Conservation (phyloP, 2,329 filamentous ascomycete species). For the Beauveria sp. region DNA sequence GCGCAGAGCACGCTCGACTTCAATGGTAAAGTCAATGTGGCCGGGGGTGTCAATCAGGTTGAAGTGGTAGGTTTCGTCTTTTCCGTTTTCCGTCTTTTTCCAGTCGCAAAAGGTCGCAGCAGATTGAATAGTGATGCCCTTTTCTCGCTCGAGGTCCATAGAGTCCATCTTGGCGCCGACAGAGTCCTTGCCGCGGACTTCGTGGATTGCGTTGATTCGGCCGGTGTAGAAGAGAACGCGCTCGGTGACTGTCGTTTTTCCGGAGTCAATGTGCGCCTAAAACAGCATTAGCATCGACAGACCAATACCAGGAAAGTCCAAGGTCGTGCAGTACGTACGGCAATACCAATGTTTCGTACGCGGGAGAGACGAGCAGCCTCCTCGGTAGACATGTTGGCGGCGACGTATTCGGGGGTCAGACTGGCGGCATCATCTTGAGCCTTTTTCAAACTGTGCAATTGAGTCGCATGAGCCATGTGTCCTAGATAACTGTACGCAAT, state of each 20-base stretch:
- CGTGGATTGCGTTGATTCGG: constrained; percentile 93
- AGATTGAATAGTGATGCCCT: constrained; percentile 98
- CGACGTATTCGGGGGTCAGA: constrained; percentile 53
- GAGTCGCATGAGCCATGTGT: not conserved
- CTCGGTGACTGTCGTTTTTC: constrained; percentile 95
- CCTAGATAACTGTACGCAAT: not conserved
- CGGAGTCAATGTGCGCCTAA: constrained; percentile 94
- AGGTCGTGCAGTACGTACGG: constrained; percentile 46
- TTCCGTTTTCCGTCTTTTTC: constrained; percentile 75
- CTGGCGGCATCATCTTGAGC: constrained; percentile 45
- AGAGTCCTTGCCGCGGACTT: constrained; percentile 88
- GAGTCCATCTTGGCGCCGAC: constrained; percentile 99
- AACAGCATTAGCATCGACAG: constrained; percentile 14
- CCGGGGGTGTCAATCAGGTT: constrained; percentile 98
- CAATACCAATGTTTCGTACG: constrained; percentile 97
- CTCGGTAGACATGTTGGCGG: constrained; percentile 70
- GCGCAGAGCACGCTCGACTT: constrained; percentile 89
- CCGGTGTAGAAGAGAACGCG: constrained; percentile 97
- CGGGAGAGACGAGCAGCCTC: constrained; percentile 71
- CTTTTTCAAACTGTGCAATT: constrained; percentile 35
- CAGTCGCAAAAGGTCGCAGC: constrained; percentile 97
- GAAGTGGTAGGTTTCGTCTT: constrained; percentile 90
- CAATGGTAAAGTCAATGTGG: constrained; percentile 98
- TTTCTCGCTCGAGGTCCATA: constrained; percentile 97
- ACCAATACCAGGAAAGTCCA: not conserved